Percentiles rank a stretch among this genome's conserved stretches.
These are phyloP conservation scores for Orbilia blumenaviensis DNA, from an alignment of 2,329 filamentous ascomycete genomes.

Conservation along the genomic window DNA sequence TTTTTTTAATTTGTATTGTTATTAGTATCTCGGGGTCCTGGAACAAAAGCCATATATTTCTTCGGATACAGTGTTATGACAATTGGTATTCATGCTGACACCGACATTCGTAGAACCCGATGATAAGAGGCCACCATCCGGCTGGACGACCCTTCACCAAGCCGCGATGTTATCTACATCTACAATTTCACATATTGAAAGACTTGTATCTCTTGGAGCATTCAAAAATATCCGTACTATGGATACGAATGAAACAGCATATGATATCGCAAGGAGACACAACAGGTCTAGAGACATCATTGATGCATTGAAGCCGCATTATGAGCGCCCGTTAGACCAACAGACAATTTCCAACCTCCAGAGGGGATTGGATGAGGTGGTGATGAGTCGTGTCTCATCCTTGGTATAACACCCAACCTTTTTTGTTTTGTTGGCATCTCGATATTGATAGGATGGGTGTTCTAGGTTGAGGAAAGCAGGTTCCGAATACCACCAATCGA, in stretches of 20 bases:
- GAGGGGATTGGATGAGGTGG: slow-evolving; percentile 29
- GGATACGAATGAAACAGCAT: slow-evolving; percentile 39
- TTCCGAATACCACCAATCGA: slow-evolving; percentile 27
- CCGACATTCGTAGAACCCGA: not conserved
- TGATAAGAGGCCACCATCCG: slow-evolving; percentile 18
- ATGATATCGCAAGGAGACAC: slow-evolving; percentile 33
- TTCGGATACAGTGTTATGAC: too few species aligned
- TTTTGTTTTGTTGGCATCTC: not conserved
- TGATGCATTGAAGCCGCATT: slow-evolving; percentile 25
- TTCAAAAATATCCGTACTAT: slow-evolving; percentile 22
- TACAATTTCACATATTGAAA: slow-evolving; percentile 28
- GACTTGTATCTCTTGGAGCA: slow-evolving; percentile 33
- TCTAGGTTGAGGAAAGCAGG: slow-evolving; percentile 26
- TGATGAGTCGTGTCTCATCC: slow-evolving; percentile 14
- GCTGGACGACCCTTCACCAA: slow-evolving; percentile 47
- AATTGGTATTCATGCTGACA: too few species aligned
- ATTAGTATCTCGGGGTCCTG: too few species aligned
- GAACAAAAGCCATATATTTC: too few species aligned
- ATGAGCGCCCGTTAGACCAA: not conserved
- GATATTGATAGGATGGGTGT: not conserved
- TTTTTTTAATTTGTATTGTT: not conserved
- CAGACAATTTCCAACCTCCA: slow-evolving; percentile 31
- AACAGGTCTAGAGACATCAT: slow-evolving; percentile 23
- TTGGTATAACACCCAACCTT: not conserved
- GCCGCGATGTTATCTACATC: slow-evolving; percentile 12